Evolutionary conservation across 306 rosid species (phyloP).

Genomic region (Lithocarpus polystachyus): DNA sequence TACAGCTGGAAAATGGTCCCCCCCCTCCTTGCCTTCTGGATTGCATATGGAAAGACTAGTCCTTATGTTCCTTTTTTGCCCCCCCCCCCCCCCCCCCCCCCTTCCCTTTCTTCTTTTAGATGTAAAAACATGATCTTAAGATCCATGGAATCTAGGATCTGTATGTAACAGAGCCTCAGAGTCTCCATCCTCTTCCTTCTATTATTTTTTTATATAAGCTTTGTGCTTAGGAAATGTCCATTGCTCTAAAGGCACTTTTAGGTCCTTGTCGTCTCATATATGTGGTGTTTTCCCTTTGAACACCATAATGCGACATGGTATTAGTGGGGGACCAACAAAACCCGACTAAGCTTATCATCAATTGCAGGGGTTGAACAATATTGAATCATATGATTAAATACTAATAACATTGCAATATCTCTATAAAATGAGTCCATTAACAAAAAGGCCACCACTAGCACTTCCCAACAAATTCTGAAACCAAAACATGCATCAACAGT

Average conservation of each 20-base stretch:
- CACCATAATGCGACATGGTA: not conserved
- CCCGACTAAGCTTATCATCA: slow-evolving; percentile 12
- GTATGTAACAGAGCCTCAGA: no score
- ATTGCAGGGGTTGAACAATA: not conserved
- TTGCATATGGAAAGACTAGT: no score
- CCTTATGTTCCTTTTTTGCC: no score
- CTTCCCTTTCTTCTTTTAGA: no score
- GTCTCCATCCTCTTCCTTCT: no score
- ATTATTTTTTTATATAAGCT: not conserved
- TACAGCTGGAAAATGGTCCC: no score
- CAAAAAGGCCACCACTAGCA: slow-evolving; percentile 8
- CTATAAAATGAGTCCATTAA: slow-evolving; percentile 1
- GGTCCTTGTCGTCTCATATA: not conserved
- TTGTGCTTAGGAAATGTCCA: not conserved
- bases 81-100: no score
- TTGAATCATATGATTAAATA: not conserved
- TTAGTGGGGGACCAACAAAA: slow-evolving; percentile 17
- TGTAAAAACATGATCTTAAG: no score
- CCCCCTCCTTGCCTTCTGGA: not conserved
- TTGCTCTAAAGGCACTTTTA: not conserved
- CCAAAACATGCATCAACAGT: not conserved
- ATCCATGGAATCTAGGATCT: no score
- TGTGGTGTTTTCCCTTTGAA: not conserved
- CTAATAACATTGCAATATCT: not conserved
- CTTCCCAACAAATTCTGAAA: slow-evolving; percentile 6